Evolutionary conservation across 139 green algal genomes (phyloP).

Genomic region (Asterochloris erici): DNA sequence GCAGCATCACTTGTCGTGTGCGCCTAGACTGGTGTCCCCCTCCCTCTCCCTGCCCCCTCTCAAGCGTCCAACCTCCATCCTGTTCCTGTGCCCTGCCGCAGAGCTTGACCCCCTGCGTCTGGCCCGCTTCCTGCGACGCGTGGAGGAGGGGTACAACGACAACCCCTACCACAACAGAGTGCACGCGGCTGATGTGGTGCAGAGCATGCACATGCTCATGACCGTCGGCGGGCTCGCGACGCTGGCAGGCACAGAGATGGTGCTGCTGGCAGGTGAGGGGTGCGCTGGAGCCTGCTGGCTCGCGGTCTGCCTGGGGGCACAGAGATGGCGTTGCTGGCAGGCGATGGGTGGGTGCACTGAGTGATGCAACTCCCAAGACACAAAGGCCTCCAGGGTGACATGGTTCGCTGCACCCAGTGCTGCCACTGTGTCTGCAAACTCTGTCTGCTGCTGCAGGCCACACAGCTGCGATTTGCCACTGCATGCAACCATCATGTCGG

Average conservation of each 20-base stretch:
- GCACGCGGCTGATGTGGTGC: slow-evolving; percentile 42
- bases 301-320: no score
- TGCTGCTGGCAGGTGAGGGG: slow-evolving; percentile 17
- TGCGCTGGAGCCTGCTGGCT: not conserved
- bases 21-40: not conserved
- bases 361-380: no score
- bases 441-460: not conserved
- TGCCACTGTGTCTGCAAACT: no score
- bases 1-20: no score
- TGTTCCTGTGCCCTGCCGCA: not conserved
- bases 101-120: slow-evolving; percentile 29
- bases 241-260: not conserved
- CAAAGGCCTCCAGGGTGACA: no score
- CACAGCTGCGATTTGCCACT: no score
- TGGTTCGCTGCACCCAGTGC: no score
- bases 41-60: not conserved
- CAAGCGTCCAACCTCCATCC: not conserved
- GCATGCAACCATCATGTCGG: no score
- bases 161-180: slow-evolving; percentile 51
- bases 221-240: slow-evolving; percentile 21
- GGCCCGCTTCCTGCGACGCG: slow-evolving; percentile 20
- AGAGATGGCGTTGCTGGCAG: no score
- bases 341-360: no score
- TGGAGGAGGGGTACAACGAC: slow-evolving; percentile 22
- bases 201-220: slow-evolving; percentile 43